These are phyloP conservation scores for Rutidosis leptorrhynchoides DNA, from an alignment of 129 eudicot genomes.

Conservation along the genomic window DNA sequence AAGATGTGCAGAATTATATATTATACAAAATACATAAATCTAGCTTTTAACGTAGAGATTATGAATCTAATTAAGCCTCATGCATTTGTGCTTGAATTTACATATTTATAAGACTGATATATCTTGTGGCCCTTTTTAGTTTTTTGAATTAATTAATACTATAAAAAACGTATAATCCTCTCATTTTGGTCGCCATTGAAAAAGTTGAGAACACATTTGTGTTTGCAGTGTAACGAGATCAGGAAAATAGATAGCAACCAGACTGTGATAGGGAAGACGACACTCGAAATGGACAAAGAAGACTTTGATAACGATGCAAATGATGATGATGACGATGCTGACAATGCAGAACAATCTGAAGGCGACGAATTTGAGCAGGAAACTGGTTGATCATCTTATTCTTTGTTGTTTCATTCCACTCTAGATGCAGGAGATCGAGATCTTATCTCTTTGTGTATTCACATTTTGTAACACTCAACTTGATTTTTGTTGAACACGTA, in stretches of 20 bases:
- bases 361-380: slow-evolving; percentile 96
- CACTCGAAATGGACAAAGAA: slow-evolving; percentile 74
- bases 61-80: too few species aligned
- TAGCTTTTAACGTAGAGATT: too few species aligned
- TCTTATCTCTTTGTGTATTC: background rate
- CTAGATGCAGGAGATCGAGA: background rate
- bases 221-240: slow-evolving; percentile 67
- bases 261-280: slow-evolving; percentile 58
- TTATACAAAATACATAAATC: too few species aligned
- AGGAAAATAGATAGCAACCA: slow-evolving; percentile 68
- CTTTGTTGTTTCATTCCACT: background rate
- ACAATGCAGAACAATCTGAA: slow-evolving; percentile 86
- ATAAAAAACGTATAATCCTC: background rate
- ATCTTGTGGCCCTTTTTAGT: background rate
- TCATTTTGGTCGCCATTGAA: background rate
- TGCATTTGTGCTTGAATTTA: too few species aligned
- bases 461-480: background rate
- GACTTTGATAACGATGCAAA: slow-evolving; percentile 59
- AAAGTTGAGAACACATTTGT: background rate
- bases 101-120: background rate
- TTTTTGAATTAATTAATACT: background rate
- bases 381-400: slow-evolving; percentile 45
- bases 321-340: slow-evolving; percentile 49
- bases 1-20: too few species aligned
- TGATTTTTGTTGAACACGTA: background rate